Evolutionary conservation across 352 stramenopile species (phyloP).

Genomic region (Halophytophthora batemanensis): DNA sequence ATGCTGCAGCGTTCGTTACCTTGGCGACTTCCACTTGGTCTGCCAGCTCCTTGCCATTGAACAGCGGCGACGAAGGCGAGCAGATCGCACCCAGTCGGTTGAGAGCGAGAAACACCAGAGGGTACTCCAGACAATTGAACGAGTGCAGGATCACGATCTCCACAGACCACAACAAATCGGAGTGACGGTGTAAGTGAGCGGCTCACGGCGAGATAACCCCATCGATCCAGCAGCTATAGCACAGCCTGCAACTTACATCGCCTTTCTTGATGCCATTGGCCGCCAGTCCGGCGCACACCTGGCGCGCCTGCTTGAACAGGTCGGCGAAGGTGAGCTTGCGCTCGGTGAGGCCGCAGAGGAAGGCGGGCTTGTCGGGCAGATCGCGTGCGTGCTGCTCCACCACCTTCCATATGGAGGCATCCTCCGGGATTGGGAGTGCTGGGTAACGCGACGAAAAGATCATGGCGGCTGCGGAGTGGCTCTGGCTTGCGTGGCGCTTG

Average conservation of each 20-base stretch:
- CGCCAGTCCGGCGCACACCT: slow-evolving; percentile 33
- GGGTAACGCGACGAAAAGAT: slow-evolving; percentile 41
- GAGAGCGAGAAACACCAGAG: slow-evolving; percentile 48
- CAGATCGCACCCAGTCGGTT: slow-evolving; percentile 41
- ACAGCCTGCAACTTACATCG: slow-evolving; percentile 51
- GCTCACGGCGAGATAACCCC: no score
- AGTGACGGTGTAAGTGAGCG: no score
- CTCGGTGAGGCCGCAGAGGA: slow-evolving; percentile 41
- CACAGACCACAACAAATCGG: slow-evolving; percentile 5
- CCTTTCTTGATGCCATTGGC: slow-evolving; percentile 41
- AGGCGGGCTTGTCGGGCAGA: slow-evolving; percentile 28
- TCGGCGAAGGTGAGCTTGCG: slow-evolving; percentile 37
- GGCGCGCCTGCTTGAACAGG: slow-evolving; percentile 23
- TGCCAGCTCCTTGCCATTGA: slow-evolving; percentile 33
- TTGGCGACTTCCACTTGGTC: slow-evolving; percentile 36
- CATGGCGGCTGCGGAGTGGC: slow-evolving; percentile 21
- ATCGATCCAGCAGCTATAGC: no score
- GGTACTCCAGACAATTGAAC: slow-evolving; percentile 61
- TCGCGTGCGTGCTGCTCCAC: slow-evolving; percentile 32
- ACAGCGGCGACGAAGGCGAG: slow-evolving; percentile 40
- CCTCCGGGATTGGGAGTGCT: slow-evolving; percentile 24
- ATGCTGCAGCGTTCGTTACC: no score
- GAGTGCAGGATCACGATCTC: slow-evolving; percentile 45
- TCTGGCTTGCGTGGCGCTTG: no score
- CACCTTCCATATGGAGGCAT: slow-evolving; percentile 35